Evolutionary conservation across 2,329 filamentous ascomycete genomes (phyloP), one percentile per base, ranked within the genome.

Genomic region (Dryadomyces quercus-mongolicae): DNA sequence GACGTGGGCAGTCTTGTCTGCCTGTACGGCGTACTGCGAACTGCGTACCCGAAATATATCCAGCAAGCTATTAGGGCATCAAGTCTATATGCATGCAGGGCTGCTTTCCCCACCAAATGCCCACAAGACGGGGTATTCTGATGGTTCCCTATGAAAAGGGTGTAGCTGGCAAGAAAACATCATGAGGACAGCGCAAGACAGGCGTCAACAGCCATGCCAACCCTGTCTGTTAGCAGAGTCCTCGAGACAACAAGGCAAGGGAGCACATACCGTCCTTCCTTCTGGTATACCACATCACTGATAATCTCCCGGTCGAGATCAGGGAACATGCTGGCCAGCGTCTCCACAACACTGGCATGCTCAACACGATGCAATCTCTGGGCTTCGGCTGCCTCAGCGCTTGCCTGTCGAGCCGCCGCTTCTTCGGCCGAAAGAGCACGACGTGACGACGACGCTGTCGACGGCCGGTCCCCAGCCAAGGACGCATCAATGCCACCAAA

Each of bases 281-380:
- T 96, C 72, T 94, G 82, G 67, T 92, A 84, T 25, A 98, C 93
- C 44, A 98, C 93, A 71, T 98, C 93, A 63, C 91, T 91, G 65
- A 98, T 97, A 42, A 98, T 80, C 50, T 98, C 94, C 63, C 83
- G 82, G 67, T 98, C 93, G 51, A 98, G 74, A 65, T 94, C 90
- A 1, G 93, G 93, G 67, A 98, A 98, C 93, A 98, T 98, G 62
- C 89, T 86, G 49, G 88, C 84, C 55, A 98, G 72, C 40, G 93
- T 97, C 70, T 97, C 93, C 2, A 97, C 92, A 8, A 98, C 84
- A 62, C 90, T 92, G 53, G 81, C 76, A 68, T 97, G 91, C 73
- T 98, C 93, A 54, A 85, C 84, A 40, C 83, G 77, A 61, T 93
- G 84, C 57, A 97, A 81, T 16, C 86, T 77, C 60, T 90, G 81